Percentiles rank a stretch among this genome's conserved stretches.
These are phyloP conservation scores for Pseudogymnoascus sp. DNA, from an alignment of 2,329 filamentous ascomycete species.

Conservation along the genomic window DNA sequence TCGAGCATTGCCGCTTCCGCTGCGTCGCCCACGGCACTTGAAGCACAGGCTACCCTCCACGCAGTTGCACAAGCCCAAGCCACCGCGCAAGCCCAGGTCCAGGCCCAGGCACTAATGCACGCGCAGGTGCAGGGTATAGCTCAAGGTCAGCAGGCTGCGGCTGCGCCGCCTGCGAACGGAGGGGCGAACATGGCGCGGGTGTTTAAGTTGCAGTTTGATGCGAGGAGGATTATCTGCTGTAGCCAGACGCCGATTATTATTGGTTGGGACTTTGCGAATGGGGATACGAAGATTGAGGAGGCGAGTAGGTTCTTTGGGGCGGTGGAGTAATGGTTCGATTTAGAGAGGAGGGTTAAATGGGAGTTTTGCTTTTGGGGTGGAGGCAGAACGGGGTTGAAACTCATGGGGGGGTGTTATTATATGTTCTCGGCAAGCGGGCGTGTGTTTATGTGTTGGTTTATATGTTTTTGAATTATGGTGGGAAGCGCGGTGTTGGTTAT, in stretches of 20 bases:
- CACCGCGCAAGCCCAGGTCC: background rate
- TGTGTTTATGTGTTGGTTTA: background rate
- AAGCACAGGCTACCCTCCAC: background rate
- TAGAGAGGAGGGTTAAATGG: background rate
- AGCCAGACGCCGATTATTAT: conserved; percentile 88
- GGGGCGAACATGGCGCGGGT: conserved; percentile 51
- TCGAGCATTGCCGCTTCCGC: background rate
- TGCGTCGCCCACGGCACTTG: background rate
- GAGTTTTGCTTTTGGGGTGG: background rate
- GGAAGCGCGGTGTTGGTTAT: background rate
- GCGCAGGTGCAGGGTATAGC: conserved; percentile 32
- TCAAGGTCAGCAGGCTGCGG: conserved; percentile 13
- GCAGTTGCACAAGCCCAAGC: background rate
- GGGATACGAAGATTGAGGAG: conserved; percentile 70
- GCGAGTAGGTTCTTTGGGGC: conserved; percentile 70
- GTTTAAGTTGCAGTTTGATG: conserved; percentile 96
- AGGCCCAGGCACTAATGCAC: conserved; percentile 16
- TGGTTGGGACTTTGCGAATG: conserved; percentile 95
- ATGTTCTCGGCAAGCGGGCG: background rate
- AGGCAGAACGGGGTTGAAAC: background rate
- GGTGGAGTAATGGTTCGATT: conserved; percentile 37
- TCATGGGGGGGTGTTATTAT: background rate
- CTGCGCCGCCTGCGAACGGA: background rate
- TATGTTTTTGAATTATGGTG: background rate
- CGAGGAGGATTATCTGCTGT: conserved; percentile 86